Conservation (phyloP, 2,329 filamentous ascomycete genomes). For the Rhynchosporium graminicola region DNA sequence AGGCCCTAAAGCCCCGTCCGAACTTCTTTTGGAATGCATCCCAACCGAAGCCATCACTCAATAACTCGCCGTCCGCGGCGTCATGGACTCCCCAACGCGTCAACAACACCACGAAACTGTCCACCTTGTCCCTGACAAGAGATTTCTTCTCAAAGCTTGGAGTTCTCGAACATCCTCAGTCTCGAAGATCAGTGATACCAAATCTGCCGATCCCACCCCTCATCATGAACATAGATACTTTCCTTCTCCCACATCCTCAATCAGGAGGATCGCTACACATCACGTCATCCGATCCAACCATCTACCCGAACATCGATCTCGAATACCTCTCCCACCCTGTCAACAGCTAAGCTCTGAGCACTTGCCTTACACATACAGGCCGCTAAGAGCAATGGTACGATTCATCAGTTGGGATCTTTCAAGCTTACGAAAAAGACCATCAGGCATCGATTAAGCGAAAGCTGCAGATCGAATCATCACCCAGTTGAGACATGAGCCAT, state of each 20-base stretch:
- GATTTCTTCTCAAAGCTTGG: constrained; percentile 13
- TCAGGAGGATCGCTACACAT: constrained; percentile 47
- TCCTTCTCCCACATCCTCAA: constrained; percentile 37
- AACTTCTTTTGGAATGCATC: background rate
- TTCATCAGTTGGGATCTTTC: background rate
- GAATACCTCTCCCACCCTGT: background rate
- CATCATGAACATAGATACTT: no score
- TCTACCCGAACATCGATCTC: background rate
- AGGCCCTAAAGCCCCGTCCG: background rate
- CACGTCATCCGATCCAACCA: constrained; percentile 28
- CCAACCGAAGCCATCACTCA: background rate
- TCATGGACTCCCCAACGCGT: background rate
- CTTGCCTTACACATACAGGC: background rate
- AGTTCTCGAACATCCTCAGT: constrained; percentile 40
- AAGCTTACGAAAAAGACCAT: background rate
- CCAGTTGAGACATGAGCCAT: constrained; percentile 21
- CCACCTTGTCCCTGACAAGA: constrained; percentile 2
- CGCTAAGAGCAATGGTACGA: background rate
- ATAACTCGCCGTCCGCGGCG: background rate
- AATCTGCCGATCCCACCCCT: no score
- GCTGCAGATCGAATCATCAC: background rate
- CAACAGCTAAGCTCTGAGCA: background rate
- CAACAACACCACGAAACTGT: background rate
- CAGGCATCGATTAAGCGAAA: background rate
- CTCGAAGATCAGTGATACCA: constrained; percentile 31